Base-by-base conservation (phyloP, 768 basidiomycete genomes). In the Plicaturopsis crispa region DNA sequence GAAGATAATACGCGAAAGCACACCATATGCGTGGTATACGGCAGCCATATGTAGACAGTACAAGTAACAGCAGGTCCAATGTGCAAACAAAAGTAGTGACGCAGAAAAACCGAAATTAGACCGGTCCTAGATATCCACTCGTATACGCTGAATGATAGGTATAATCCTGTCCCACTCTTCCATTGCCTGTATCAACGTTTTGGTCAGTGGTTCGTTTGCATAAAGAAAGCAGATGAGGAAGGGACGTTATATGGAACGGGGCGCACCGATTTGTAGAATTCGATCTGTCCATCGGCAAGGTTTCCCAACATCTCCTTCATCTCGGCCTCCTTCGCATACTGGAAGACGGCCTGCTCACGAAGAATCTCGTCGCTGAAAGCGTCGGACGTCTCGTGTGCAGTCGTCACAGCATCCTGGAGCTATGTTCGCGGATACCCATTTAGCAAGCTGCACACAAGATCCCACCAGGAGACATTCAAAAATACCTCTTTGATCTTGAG, bases 131-230 rank as follows among this genome's bases (percentile, higher is more conserved):
- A 89, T 78, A 61, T 92, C 90, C 63, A 94, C 91, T 39, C 88
- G 81, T 66, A 94, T 94, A 40, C 88, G 84, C 60, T 93, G 88
- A 54, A 94, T 81, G 49, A 91, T 67, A 49, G 91, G 87, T 71
- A 92, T 90, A 55, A 93, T 84, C 61, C 85, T 72, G 39, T 97
- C 92, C 92, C 91, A 97, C 59, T 97, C 92, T 49, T 97, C 90
- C 86, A 94, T 92, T 39, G 88, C 80, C 84, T 90, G 47, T 14
- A 36, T 30, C 38, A 35, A 36, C 35, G 19, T 33, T 37, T 20
- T n/a, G 26, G 8, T n/a, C 21, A 21, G 44, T 38, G 33, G 42
- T 40, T 21, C 34, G 31, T 20, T 18, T 10, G 48, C 13, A 24
- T 17, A 36, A 37, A 38, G 41, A 6, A 3, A 13, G 14, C 37